Base-by-base conservation (phyloP, 139 green algal species). In the Dunaliella primolecta region DNA sequence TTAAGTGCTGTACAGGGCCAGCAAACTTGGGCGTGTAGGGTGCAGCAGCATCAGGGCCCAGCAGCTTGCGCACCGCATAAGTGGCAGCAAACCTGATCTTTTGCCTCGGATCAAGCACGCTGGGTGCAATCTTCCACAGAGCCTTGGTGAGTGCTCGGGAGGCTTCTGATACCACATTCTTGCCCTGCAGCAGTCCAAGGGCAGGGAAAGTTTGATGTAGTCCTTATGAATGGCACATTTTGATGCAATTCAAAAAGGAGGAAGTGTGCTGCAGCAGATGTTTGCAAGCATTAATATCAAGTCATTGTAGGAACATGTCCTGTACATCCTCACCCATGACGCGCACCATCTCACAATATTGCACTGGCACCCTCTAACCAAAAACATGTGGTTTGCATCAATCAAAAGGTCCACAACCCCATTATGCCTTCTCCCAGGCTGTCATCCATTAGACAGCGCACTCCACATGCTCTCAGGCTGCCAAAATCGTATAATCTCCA, bases 101-200 rank as follows among this genome's bases (percentile, higher is more conserved):
- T 36, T 46, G 31, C 29, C 71, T 31, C n/a, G 27, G 30, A 0
- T 3, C 55, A 29, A 57, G 37, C 24, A 78, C 81, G 57, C 86
- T 87, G 30, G 79, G 84, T 34, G 78, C 84, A 1, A 81, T 32
- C 30, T 32, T 57, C 80, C 85, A 84, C 80, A 91, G 84, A 30
- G 88, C 88, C 37, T 88, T 83, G n/a, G 85, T 89, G 7, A 93
- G 86, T 21, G 81, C 88, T 32, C 82, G 81, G 29, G 81, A 87
- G 3, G 90, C 90, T 76, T 93, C 88, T 23, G 76, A 87, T 0
- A 93, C 88, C 77, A 93, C 90, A 38, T 93, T 82, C 76, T 86
- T 76, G 35, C 81, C 81, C 57, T 84, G 64, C 1, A 75, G 11
- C 29, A 37, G 46, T 64, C n/a, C n/a, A n/a, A n/a, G n/a, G n/a